Evolutionary conservation across 176 grass and related monocot genomes (phyloP).

Genomic region (Hsuehochloa calcarea): DNA sequence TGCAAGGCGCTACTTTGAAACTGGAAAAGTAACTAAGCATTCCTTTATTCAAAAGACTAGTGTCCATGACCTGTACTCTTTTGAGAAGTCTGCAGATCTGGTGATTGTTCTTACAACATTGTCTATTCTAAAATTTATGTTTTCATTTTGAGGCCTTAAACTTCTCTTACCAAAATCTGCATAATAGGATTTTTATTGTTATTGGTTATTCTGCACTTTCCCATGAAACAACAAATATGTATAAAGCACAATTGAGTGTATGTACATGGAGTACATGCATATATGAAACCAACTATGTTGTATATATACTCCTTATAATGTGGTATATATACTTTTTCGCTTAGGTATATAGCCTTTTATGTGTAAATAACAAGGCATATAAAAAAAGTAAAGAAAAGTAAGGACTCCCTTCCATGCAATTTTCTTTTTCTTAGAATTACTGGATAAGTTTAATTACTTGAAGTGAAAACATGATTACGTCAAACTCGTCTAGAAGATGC

Average conservation of each 20-base stretch:
- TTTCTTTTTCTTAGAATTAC: neutral
- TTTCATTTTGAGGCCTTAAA: neutral
- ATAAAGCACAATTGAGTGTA: neutral
- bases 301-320: neutral
- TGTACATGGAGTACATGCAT: neutral
- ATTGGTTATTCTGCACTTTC: neutral
- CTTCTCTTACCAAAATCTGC: neutral
- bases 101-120: slow-evolving; percentile 5
- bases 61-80: slow-evolving; percentile 48
- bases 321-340: neutral
- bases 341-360: neutral
- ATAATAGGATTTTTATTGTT: neutral
- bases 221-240: neutral
- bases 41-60: slow-evolving; percentile 34
- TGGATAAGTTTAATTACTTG: neutral
- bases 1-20: slow-evolving; percentile 34
- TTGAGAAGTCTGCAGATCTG: slow-evolving; percentile 41
- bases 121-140: neutral
- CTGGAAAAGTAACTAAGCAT: slow-evolving; percentile 29
- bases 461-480: neutral
- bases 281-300: neutral
- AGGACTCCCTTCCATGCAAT: neutral
- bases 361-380: neutral
- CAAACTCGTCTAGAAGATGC: neutral
- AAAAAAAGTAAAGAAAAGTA: neutral